Percentiles rank a stretch among this genome's conserved stretches.
phyloP scores from a whole-genome alignment of 352 stramenopile genomes.

The Achlya hypogyna region DNA sequence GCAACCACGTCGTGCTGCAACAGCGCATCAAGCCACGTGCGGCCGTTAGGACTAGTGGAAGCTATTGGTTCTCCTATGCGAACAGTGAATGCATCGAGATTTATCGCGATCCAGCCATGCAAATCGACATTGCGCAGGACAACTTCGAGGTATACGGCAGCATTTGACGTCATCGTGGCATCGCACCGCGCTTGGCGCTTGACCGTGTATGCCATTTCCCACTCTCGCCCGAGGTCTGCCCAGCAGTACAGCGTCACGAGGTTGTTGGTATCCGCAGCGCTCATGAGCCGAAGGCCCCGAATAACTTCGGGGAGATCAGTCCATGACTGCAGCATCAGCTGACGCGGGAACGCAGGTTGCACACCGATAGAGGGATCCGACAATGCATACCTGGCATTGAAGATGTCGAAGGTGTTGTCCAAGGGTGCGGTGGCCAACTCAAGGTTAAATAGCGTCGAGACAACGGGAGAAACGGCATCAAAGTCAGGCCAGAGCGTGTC shows the following conservation, averaged over 20 bases:
- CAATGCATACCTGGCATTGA: too few species aligned
- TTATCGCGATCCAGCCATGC: neutral
- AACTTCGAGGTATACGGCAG: conserved; percentile 6
- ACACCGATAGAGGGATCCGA: too few species aligned
- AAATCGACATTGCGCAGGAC: conserved; percentile 11
- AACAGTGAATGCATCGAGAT: neutral
- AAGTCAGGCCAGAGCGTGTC: too few species aligned
- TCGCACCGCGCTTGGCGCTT: conserved; percentile 1
- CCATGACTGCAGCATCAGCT: too few species aligned
- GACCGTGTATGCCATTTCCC: neutral
- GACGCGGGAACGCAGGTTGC: too few species aligned
- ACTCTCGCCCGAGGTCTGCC: conserved; percentile 7
- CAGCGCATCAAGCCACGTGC: conserved; percentile 1
- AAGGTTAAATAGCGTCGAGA: too few species aligned
- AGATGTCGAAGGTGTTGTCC: too few species aligned
- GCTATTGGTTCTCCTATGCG: neutral
- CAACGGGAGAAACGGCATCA: too few species aligned
- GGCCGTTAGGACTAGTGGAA: neutral
- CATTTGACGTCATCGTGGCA: neutral
- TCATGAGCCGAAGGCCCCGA: neutral
- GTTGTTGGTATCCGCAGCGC: neutral
- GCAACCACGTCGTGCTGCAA: neutral
- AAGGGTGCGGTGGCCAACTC: too few species aligned
- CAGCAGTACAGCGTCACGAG: conserved; percentile 9
- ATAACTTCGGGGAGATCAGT: too few species aligned